phyloP scores from a whole-genome alignment of 78 protist species.

The Ministeria vibrans region DNA sequence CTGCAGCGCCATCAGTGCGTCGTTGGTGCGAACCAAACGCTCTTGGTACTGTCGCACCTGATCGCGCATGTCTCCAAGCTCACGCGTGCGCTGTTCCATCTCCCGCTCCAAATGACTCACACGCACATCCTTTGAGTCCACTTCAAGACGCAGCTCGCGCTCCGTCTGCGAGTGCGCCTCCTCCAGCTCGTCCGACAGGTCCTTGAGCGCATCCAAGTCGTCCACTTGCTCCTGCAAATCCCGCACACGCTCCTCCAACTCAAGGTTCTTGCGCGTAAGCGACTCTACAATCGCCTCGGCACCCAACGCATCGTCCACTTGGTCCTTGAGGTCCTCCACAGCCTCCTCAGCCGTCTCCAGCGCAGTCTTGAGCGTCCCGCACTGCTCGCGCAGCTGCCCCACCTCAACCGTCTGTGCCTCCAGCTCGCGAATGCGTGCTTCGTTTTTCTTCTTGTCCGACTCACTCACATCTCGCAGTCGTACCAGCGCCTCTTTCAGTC shows the following conservation, averaged over 20 bases:
- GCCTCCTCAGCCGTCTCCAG: too few relatives aligned
- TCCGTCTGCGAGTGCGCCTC: neutral
- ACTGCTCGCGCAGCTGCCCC: neutral
- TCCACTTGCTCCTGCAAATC: neutral
- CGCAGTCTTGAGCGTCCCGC: neutral
- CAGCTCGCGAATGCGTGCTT: neutral
- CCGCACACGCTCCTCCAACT: neutral
- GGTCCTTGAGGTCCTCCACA: neutral
- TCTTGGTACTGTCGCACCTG: neutral
- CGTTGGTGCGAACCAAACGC: neutral
- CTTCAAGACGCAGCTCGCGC: neutral
- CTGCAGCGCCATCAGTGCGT: neutral
- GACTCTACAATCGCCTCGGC: neutral
- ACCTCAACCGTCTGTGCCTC: neutral
- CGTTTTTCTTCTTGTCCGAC: neutral
- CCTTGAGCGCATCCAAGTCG: neutral
- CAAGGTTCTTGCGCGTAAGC: neutral
- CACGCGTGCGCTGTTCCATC: neutral
- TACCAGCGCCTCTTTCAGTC: conserved; percentile 3
- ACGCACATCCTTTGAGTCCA: neutral
- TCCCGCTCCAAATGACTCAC: neutral
- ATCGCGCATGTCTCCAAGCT: neutral
- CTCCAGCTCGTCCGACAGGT: neutral
- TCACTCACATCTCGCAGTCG: neutral
- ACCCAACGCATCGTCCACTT: neutral